Percentiles rank a stretch among this genome's conserved stretches.
These are phyloP conservation scores for Dothidotthia symphoricarpi DNA, from an alignment of 2,329 filamentous ascomycete genomes.

Conservation along the genomic window DNA sequence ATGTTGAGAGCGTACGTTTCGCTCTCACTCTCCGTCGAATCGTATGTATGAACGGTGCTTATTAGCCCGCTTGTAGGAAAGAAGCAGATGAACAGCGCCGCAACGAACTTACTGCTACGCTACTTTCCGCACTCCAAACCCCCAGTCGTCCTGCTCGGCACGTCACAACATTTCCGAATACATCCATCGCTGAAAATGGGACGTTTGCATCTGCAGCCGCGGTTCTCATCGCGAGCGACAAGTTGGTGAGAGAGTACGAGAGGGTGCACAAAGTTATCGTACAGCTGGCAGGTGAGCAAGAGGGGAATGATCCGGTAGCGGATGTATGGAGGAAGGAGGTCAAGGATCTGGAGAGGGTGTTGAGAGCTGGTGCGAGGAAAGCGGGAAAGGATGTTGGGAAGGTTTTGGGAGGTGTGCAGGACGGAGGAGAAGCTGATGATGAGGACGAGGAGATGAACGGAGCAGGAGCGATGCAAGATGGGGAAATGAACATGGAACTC, in stretches of 20 bases:
- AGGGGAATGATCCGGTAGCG: conserved; percentile 4
- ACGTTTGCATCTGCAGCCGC: conserved; percentile 12
- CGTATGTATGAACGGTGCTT: background rate
- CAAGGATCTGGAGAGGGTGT: conserved; percentile 17
- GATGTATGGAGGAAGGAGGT: conserved; percentile 29
- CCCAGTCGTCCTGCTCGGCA: conserved; percentile 8
- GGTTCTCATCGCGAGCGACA: conserved; percentile 17
- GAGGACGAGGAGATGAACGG: conserved; percentile 9
- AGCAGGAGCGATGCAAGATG: conserved; percentile 3
- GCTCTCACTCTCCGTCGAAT: background rate
- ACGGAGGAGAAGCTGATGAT: conserved; percentile 1
- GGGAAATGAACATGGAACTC: conserved; percentile 22
- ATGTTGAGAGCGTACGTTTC: background rate
- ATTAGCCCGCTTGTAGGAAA: conserved; percentile 12
- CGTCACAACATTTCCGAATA: conserved; percentile 10
- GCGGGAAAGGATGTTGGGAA: conserved; percentile 31
- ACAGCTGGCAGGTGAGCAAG: conserved; percentile 16
- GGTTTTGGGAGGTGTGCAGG: conserved; percentile 19
- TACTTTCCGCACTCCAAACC: conserved; percentile 19
- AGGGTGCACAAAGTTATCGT: conserved; percentile 22
- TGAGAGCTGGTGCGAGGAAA: conserved; percentile 29
- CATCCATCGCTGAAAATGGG: conserved; percentile 15
- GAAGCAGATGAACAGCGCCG: conserved; percentile 14
- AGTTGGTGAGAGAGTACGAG: conserved; percentile 25
- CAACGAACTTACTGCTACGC: conserved; percentile 19